Percentiles rank a stretch among this genome's conserved stretches.
These are phyloP conservation scores for Sarocladium oryzae DNA, from an alignment of 2,329 filamentous ascomycete genomes.

Conservation along the genomic window DNA sequence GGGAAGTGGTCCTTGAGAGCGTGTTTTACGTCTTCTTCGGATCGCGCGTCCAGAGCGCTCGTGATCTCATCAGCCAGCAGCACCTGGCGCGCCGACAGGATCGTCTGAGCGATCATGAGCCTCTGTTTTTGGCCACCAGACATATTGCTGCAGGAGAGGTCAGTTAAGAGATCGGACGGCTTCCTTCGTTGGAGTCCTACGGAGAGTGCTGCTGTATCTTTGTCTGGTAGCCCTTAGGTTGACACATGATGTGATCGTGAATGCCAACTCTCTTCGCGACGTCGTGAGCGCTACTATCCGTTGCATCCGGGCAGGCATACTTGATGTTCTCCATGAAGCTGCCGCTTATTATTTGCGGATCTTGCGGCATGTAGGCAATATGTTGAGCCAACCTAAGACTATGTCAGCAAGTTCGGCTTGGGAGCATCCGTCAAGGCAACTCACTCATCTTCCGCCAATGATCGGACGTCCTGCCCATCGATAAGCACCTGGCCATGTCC, in stretches of 20 bases:
- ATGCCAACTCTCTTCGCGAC: background rate
- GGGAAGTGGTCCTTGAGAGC: background rate
- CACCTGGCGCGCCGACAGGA: background rate
- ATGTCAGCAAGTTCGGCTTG: no score
- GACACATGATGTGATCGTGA: background rate
- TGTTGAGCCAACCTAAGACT: background rate
- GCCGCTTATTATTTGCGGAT: background rate
- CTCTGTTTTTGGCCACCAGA: background rate
- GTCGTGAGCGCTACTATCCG: background rate
- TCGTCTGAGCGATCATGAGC: background rate
- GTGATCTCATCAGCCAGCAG: background rate
- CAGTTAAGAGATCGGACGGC: no score
- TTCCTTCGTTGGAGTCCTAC: no score
- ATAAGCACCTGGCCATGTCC: background rate
- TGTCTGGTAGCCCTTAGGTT: background rate
- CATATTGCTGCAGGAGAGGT: no score
- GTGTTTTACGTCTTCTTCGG: background rate
- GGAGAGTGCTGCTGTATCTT: no score
- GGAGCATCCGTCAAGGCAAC: no score
- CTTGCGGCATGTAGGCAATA: background rate
- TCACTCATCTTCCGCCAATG: background rate
- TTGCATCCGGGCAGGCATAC: background rate
- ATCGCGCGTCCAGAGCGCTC: background rate
- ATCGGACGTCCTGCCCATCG: background rate
- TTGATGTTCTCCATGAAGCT: background rate